A percentile compares a stretch with the other conserved stretches of the same genome.
These are phyloP conservation scores for Lachancea thermotolerans DNA, from an alignment of 805 yeast species.

Conservation along the genomic window DNA sequence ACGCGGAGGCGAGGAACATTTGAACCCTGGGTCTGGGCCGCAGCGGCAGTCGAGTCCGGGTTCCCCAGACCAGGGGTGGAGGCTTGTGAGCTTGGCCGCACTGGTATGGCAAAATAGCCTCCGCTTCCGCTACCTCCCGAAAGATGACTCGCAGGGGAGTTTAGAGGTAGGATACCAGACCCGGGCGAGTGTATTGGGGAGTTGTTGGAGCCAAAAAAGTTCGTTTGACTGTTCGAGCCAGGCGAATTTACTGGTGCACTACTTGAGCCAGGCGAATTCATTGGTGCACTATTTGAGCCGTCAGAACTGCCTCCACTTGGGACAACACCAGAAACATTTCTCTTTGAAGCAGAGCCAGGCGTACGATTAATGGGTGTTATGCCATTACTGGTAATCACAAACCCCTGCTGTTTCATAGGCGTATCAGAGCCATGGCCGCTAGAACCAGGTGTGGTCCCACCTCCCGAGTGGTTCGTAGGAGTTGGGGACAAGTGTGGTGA, in stretches of 20 bases:
- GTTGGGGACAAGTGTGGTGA: constrained; percentile 12
- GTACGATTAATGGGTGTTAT: constrained; percentile 10
- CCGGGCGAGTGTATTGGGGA: constrained; percentile 1
- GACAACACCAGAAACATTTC: neutral
- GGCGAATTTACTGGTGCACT: constrained; percentile 6
- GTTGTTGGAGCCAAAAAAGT: neutral
- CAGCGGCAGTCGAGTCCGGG: constrained; percentile 9
- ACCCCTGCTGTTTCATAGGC: constrained; percentile 6
- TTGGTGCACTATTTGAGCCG: constrained; percentile 1
- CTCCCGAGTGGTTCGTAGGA: neutral
- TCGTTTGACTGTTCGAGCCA: neutral
- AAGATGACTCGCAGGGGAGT: constrained; percentile 22
- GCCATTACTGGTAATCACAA: constrained; percentile 21
- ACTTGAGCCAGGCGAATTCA: constrained; percentile 1
- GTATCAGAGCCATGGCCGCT: neutral
- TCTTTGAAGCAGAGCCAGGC: neutral
- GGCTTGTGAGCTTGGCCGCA: constrained; percentile 17
- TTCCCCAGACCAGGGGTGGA: constrained; percentile 13
- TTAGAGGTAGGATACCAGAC: constrained; percentile 4
- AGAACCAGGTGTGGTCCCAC: neutral
- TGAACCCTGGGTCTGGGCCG: neutral
- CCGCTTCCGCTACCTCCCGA: constrained; percentile 28
- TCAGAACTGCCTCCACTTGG: constrained; percentile 7
- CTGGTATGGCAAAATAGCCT: constrained; percentile 33
- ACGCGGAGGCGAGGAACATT: constrained; percentile 17